These are phyloP conservation scores for Kwoniella bestiolae DNA, from an alignment of 768 basidiomycete species.

Conservation along the genomic window DNA sequence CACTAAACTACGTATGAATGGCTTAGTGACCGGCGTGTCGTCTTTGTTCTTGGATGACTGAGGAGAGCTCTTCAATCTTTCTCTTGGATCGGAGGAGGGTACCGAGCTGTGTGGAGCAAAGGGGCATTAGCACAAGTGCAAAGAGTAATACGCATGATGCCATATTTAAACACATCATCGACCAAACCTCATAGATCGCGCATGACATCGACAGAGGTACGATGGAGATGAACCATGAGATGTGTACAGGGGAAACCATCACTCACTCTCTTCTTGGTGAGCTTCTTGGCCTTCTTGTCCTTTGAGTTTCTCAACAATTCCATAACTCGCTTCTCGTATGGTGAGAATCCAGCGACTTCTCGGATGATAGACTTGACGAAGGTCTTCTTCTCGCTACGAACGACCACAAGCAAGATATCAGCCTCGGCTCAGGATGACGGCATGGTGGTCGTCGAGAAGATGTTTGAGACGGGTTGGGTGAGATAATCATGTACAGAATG, in stretches of 20 bases:
- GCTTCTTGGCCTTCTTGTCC: constrained; percentile 99
- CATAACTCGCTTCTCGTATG: constrained; percentile 97
- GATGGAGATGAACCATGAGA: no score
- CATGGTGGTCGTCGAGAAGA: background rate
- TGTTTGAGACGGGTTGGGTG: background rate
- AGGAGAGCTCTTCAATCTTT: constrained; percentile 94
- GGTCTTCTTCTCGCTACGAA: constrained; percentile 72
- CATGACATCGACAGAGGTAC: no score
- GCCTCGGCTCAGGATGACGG: background rate
- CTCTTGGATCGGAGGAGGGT: constrained; percentile 98
- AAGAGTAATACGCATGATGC: no score
- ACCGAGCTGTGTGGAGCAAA: constrained; percentile 69
- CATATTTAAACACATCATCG: no score
- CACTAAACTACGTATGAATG: constrained; percentile 1
- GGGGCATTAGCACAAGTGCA: background rate
- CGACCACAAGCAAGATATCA: background rate
- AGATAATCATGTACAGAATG: no score
- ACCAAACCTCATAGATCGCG: no score
- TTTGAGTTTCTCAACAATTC: constrained; percentile 98
- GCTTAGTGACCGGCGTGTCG: constrained; percentile 58
- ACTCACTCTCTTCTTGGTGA: constrained; percentile 98
- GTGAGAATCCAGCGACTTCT: constrained; percentile 96
- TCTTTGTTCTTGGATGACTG: constrained; percentile 69
- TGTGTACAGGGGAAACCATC: background rate
- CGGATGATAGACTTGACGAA: constrained; percentile 92